Base-by-base conservation (phyloP, 2,329 filamentous ascomycete species). In the Talaromyces sp. region DNA sequence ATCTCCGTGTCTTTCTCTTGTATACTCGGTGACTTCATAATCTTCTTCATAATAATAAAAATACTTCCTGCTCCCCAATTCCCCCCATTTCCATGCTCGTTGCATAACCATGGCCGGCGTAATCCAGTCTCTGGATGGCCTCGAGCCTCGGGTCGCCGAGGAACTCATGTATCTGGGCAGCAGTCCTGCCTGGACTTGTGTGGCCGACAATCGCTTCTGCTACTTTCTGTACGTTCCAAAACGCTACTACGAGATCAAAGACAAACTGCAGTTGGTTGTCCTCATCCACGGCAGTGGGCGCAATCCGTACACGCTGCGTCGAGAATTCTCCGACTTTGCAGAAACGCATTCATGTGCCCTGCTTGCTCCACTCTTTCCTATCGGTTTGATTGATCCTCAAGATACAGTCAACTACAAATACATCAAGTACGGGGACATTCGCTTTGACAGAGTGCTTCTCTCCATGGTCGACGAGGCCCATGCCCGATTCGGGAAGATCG, bases 171-270 rank as follows among this genome's bases (percentile, higher is more conserved):
- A 57, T 26, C 38, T 27, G 6, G 55, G 55, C 17, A 49, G 24
- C 27, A 57, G 11, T 19, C 41, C 55, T 19, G 55, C 56, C n/a
- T 52, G 56, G 56, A 58, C 56, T 21, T 58, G 56, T 27, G 21
- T 58, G 14, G 24, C 56, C 27, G 46, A 58, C 24, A 52, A 26
- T 21, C 46, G 56, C 19, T 58, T 58, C 13, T 53, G 56, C 21
- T 58, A 53, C 46, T 53, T 58, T 35, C 46, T 53, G n/a, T 58
- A 58, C 56, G 32, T 58, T 13, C 56, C 56, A 52, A 31, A 21
- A 24, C 51, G 41, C 17, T 58, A 58, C 56, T 58, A 51, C 24
- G 31, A 31, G 14, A 29, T 38, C 19, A 29, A 49, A 1, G 9
- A 29, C 14, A 31, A 43, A 19, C 13, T 58, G 26, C 24, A 38